Base-by-base conservation (phyloP, 176 grass and related monocot genomes). In the Stipa capillata region DNA sequence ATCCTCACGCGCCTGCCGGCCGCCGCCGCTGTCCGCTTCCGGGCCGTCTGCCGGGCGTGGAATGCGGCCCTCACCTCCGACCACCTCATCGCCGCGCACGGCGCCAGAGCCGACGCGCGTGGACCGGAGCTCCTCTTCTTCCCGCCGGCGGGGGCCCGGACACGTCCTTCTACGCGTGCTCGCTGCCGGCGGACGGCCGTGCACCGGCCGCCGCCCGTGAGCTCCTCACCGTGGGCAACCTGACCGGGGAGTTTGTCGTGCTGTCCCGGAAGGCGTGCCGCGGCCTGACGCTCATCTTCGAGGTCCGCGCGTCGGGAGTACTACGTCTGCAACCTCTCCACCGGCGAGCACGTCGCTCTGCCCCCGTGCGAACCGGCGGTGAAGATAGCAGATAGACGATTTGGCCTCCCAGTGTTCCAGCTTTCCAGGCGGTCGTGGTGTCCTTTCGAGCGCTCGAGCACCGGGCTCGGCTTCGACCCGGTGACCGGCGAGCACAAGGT, bases 271-370 rank as follows among this genome's bases (percentile, higher is more conserved):
- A 17, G 68, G 42, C 79, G 67, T 72, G 79, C 42, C 31, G 17
- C 0, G 79, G 79, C 33, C 68, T 82, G 1, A 73, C 68, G 14
- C 79, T 73, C 79, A 2, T 74, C 15, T 48, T 62, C 8, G 66
- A 61, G 7, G 80, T 8, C 32, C 56, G 2, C 20, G 16, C 34
- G 41, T 45, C 65, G 4, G n/a, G 54, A 39, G 21, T 62, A 63
- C 80, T 39, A 52, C 56, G n/a, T 73, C 1, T 82, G 24, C 69
- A 82, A 73, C 80, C n/a, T 82, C 55, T 82, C 68, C 0, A 83
- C 70, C 45, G 56, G 80, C 21, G 8, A 82, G 32, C 80, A 82
- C 16, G 68, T 36, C 6, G 16, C 55, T 0, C 69, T 82, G 0
- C 44, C 57, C 34, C 33, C 69, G 8, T 82, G 80, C 45, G 44